A percentile compares a stretch with the other conserved stretches of the same genome.
phyloP scores from a whole-genome alignment of 345 rosid species.

The Aurinia saxatilis region DNA sequence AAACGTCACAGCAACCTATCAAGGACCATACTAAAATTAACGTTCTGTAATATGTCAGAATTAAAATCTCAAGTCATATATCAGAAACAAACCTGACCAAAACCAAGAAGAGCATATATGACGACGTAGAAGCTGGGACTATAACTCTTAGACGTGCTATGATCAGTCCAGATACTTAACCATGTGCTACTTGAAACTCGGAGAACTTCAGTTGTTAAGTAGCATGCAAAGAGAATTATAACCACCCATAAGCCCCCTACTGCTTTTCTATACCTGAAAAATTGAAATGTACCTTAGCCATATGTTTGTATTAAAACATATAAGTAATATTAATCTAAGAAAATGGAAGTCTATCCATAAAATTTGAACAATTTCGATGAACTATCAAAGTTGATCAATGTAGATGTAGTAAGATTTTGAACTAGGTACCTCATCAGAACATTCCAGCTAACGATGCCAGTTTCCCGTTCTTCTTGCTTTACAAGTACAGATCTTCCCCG shows the following conservation, averaged over 20 bases:
- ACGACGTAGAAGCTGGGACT: conserved; percentile 57
- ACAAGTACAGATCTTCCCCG: conserved; percentile 67
- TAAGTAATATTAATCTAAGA: not conserved
- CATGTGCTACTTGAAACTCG: conserved; percentile 86
- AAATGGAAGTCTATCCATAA: not conserved
- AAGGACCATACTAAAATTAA: not conserved
- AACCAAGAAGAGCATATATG: conserved; percentile 57
- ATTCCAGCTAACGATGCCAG: conserved; percentile 80
- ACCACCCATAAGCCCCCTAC: conserved; percentile 90
- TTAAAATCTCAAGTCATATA: not conserved
- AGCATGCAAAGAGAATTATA: conserved; percentile 62
- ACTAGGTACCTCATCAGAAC: conserved; percentile 66
- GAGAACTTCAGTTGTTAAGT: conserved; percentile 66
- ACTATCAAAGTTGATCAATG: not conserved
- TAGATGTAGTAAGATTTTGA: not conserved
- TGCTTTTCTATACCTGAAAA: conserved; percentile 76
- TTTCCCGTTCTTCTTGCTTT: conserved; percentile 95
- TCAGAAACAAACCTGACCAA: conserved; percentile 61
- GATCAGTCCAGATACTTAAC: conserved; percentile 90
- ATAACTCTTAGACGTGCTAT: conserved; percentile 47
- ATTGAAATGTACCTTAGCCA: not conserved
- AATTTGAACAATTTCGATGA: not conserved
- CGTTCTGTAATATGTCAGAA: not conserved
- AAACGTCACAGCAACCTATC: conserved; percentile 69
- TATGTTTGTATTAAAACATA: not conserved